Percentiles rank a stretch among this genome's conserved stretches.
phyloP scores from a whole-genome alignment of 2,329 filamentous ascomycete genomes.

The Drechslerella dactyloides region DNA sequence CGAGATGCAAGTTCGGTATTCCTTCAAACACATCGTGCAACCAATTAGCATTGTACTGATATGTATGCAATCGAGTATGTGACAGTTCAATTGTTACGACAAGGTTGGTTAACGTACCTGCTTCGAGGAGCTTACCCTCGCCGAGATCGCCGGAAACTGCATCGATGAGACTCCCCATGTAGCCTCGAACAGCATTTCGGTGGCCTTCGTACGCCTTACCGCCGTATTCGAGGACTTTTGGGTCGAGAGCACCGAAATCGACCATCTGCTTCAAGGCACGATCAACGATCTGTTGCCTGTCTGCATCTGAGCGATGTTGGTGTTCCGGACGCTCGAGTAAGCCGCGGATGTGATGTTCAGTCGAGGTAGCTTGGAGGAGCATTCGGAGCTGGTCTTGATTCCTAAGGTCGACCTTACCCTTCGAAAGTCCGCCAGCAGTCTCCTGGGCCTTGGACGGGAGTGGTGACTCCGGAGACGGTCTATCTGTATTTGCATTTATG shows the following conservation, averaged over 20 bases:
- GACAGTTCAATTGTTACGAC: background rate
- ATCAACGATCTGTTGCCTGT: conserved; percentile 34
- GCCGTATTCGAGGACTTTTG: conserved; percentile 33
- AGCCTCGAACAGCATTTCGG: conserved; percentile 27
- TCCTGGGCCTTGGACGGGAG: conserved; percentile 14
- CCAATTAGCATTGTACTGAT: background rate
- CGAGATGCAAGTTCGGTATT: conserved; percentile 13
- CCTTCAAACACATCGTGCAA: conserved; percentile 1
- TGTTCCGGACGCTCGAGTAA: conserved; percentile 27
- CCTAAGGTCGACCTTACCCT: conserved; percentile 19
- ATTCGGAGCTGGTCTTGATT: conserved; percentile 32
- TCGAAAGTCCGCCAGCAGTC: background rate
- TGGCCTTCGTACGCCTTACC: conserved; percentile 26
- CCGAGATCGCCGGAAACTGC: conserved; percentile 28
- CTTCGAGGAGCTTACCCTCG: conserved; percentile 30
- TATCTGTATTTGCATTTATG: background rate
- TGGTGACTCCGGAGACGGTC: background rate
- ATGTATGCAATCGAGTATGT: background rate
- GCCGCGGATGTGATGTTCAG: conserved; percentile 36
- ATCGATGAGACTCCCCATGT: conserved; percentile 33
- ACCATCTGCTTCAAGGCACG: conserved; percentile 35
- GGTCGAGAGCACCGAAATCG: conserved; percentile 27
- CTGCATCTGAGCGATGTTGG: conserved; percentile 21
- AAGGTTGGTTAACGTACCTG: conserved; percentile 13
- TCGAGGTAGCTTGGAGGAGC: conserved; percentile 44